phyloP scores from a whole-genome alignment of 768 basidiomycete genomes.

The Amanita muscaria region DNA sequence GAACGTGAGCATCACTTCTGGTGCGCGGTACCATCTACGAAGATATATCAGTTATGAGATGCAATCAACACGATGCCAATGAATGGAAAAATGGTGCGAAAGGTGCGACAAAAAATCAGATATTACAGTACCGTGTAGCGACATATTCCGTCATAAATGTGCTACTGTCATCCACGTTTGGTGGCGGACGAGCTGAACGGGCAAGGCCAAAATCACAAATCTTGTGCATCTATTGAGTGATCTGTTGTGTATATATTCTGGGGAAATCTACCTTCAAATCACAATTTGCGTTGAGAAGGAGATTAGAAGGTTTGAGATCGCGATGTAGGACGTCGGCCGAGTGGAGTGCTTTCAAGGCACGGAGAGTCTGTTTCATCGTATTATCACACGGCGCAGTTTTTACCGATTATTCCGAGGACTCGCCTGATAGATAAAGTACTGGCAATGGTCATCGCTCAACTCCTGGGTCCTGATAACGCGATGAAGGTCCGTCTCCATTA shows the following conservation, averaged over 20 bases:
- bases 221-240: conserved; percentile 22
- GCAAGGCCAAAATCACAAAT: conserved; percentile 86
- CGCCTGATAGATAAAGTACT: conserved; percentile 97
- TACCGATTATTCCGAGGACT: conserved; percentile 14
- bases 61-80: neutral
- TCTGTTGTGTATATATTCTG: conserved; percentile 1
- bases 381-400: conserved; percentile 6
- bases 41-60: neutral
- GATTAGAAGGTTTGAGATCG: conserved; percentile 93
- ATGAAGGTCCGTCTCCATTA: conserved; percentile 93
- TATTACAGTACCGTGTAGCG: conserved; percentile 54
- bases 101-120: neutral
- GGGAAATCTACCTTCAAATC: conserved; percentile 69
- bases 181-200: conserved; percentile 23
- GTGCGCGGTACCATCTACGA: conserved; percentile 88
- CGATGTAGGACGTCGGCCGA: conserved; percentile 92
- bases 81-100: conserved; percentile 22
- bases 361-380: conserved; percentile 49
- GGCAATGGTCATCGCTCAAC: conserved; percentile 89
- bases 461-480: conserved; percentile 94
- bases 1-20: conserved; percentile 97
- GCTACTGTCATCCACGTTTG: conserved; percentile 8
- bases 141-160: conserved; percentile 92
- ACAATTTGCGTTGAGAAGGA: conserved; percentile 93
- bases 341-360: conserved; percentile 91